Conservation (phyloP, 495 filamentous ascomycete genomes). For the Tuber indicum region DNA sequence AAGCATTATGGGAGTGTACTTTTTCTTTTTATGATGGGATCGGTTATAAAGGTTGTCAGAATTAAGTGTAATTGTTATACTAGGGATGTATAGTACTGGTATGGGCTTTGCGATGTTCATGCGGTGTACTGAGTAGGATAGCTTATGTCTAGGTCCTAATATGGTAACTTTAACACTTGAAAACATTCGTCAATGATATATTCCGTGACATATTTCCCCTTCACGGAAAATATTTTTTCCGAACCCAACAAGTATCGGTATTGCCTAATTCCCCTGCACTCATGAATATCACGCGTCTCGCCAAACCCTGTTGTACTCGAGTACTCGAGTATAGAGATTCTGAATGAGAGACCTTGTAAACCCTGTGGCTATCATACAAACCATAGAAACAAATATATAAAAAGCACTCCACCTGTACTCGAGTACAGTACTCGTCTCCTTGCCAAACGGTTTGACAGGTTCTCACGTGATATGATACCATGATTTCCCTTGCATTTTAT, state of each 20-base stretch:
- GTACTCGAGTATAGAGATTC: neutral
- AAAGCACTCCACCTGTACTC: neutral
- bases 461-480: slow-evolving; percentile 1
- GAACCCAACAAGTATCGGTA: neutral
- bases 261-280: neutral
- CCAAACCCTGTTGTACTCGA: neutral
- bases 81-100: neutral
- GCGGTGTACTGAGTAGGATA: neutral
- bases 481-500: neutral
- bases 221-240: neutral
- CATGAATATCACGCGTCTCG: neutral
- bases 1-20: neutral
- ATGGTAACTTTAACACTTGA: neutral
- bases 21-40: neutral
- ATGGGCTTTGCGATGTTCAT: neutral
- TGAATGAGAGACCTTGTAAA: neutral
- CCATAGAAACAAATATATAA: neutral
- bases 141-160: neutral
- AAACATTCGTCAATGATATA: neutral
- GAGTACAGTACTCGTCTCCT: neutral
- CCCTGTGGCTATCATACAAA: neutral
- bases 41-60: neutral
- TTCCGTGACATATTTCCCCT: neutral
- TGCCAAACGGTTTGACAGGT: neutral
- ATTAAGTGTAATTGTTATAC: neutral